phyloP scores from a whole-genome alignment of 768 basidiomycete genomes.

The Boletellus ananas region DNA sequence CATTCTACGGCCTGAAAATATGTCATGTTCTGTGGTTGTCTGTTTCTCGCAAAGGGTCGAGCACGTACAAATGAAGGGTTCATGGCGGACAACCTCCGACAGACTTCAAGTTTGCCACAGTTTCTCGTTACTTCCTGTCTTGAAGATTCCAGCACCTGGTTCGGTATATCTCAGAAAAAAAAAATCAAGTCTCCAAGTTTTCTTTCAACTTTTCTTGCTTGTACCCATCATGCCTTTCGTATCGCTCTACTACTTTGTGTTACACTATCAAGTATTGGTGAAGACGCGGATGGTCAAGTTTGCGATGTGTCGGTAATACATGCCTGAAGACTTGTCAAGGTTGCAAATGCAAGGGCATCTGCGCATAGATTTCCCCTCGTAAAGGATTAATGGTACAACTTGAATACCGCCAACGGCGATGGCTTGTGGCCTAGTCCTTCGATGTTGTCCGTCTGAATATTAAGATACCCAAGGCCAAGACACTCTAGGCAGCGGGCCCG shows the following conservation, averaged over 20 bases:
- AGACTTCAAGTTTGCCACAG: slow-evolving; percentile 46
- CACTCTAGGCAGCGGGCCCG: slow-evolving; percentile 1
- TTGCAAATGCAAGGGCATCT: slow-evolving; percentile 16
- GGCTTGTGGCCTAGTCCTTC: neutral
- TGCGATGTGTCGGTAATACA: slow-evolving; percentile 36
- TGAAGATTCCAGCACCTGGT: slow-evolving; percentile 45
- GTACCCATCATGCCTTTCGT: slow-evolving; percentile 36
- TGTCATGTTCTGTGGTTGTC: slow-evolving; percentile 26
- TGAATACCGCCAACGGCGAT: slow-evolving; percentile 5
- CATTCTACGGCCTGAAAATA: slow-evolving; percentile 15
- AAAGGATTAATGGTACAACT: slow-evolving; percentile 12
- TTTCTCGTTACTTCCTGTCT: slow-evolving; percentile 47
- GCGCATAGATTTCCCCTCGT: slow-evolving; percentile 10
- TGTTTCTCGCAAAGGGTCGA: slow-evolving; percentile 39
- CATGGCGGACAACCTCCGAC: slow-evolving; percentile 37
- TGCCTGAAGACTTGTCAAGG: slow-evolving; percentile 30
- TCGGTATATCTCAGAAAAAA: slow-evolving; percentile 50
- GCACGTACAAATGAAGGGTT: slow-evolving; percentile 41
- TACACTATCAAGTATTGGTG: slow-evolving; percentile 38
- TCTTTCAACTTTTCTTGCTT: slow-evolving; percentile 51
- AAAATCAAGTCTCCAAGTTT: slow-evolving; percentile 66
- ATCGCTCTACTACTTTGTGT: slow-evolving; percentile 48
- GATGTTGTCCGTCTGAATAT: slow-evolving; percentile 17
- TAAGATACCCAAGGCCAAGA: slow-evolving; percentile 21
- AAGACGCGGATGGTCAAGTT: slow-evolving; percentile 37